A percentile compares a stretch with the other conserved stretches of the same genome.
Conservation (phyloP, 164 flowering plant genomes). For the Magnolia officinalis region DNA sequence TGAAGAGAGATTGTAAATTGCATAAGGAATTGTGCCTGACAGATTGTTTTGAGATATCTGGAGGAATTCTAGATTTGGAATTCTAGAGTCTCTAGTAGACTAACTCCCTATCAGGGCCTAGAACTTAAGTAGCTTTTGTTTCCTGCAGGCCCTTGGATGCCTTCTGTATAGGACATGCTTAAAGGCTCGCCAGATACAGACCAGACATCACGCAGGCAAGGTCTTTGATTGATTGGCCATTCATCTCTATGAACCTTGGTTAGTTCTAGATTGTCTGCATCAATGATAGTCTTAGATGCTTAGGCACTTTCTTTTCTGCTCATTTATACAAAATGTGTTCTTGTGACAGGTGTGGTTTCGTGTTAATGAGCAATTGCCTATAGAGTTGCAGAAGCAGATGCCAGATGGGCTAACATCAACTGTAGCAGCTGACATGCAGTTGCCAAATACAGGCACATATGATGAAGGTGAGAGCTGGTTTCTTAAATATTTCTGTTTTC, state of each 20-base stretch:
- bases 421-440: slow-evolving; percentile 36
- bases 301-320: slow-evolving; percentile 20
- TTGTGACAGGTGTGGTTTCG: slow-evolving; percentile 90
- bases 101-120: too few relatives aligned
- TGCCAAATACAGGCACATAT: slow-evolving; percentile 25
- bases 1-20: too few relatives aligned
- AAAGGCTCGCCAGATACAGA: slow-evolving; percentile 82
- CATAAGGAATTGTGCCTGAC: too few relatives aligned
- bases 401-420: slow-evolving; percentile 54
- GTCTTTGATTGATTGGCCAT: slow-evolving; percentile 96
- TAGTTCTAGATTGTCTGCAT: slow-evolving; percentile 69
- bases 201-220: slow-evolving; percentile 99
- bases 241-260: slow-evolving; percentile 93
- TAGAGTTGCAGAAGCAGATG: slow-evolving; percentile 67
- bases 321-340: slow-evolving; percentile 20
- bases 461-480: slow-evolving; percentile 43
- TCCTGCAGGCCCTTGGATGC: slow-evolving; percentile 89
- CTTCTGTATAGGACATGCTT: slow-evolving; percentile 89
- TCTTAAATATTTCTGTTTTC: too few relatives aligned
- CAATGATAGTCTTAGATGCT: slow-evolving; percentile 35
- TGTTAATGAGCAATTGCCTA: slow-evolving; percentile 81
- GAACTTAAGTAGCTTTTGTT: neutral
- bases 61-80: too few relatives aligned
- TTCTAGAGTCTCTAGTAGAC: too few relatives aligned
- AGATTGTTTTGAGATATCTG: too few relatives aligned